Base-by-base conservation (phyloP, 2,329 filamentous ascomycete species). In the Fusarium sp. region DNA sequence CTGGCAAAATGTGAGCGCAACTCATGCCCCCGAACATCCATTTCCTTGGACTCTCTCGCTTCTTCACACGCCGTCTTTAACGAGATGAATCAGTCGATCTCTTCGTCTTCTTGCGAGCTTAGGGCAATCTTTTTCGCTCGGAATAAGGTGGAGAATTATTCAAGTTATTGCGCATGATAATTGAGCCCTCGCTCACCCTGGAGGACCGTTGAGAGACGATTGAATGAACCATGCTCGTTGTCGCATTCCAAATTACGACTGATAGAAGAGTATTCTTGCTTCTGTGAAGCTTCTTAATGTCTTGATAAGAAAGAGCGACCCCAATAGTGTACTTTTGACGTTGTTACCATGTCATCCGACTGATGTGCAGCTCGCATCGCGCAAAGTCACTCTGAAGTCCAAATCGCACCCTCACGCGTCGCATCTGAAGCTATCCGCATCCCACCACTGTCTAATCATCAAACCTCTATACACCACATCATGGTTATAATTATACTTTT, bases 351-450 rank as follows among this genome's bases (percentile, higher is more conserved):
- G 53, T 40, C 27, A 47, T 73, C 69, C 29, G 34, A 47, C 50
- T 24, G 25, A 24, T 24, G 46, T 57, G 68, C 66, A 43, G 42
- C 11, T 43, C 42, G 27, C 53, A 56, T 60, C 47, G 59, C 62
- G 51, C 65, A 70, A 79, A 77, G 77, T 79, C 77, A 79, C 78
- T 79, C 53, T 60, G 44, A 46, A 50, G 59, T 44, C n/a, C 34
- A 44, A 40, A 58, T 73, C 66, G 57, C 68, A 54, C 63, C 57
- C 59, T 62, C 38, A 32, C 73, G 63, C 56, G 65, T 73, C 65
- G 68, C 60, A 73, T 72, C 74, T 79, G 77, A 79, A 79, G 78
- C 77, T 78, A 79, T 79, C 77, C 75, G 68, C 77, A 79, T 68
- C 69, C 62, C 57, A 63, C 57, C 55, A 69, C 66, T 63, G 51